Percentiles rank a stretch among this genome's conserved stretches.
These are phyloP conservation scores for Curvularia sp. DNA, from an alignment of 2,329 filamentous ascomycete species.

Conservation along the genomic window DNA sequence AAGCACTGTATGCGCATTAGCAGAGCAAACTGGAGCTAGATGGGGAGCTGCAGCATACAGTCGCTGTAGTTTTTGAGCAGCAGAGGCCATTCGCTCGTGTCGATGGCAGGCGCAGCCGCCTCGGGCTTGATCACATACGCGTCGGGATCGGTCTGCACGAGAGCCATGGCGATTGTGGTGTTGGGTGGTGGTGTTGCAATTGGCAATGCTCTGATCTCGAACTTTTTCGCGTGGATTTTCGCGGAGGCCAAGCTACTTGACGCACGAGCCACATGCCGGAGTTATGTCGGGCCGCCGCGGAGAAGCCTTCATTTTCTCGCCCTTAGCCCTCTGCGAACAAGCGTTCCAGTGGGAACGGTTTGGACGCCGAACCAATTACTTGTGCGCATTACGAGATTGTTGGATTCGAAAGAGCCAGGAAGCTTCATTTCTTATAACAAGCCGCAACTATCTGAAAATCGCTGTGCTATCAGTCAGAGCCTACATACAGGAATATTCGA, in stretches of 20 bases:
- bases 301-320: not conserved
- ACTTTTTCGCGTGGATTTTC: constrained; percentile 33
- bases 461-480: not conserved
- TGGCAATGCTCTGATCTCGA: constrained; percentile 35
- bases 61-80: constrained; percentile 96
- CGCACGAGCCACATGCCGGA: constrained; percentile 10
- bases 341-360: not conserved
- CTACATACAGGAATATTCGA: not conserved
- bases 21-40: constrained; percentile 29
- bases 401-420: not conserved
- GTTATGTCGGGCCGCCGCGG: constrained; percentile 12
- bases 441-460: not conserved
- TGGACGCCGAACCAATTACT: not conserved
- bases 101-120: constrained; percentile 75
- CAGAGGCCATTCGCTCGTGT: constrained; percentile 91
- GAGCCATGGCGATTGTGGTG: constrained; percentile 43
- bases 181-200: constrained; percentile 36
- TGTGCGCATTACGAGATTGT: not conserved
- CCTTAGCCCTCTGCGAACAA: not conserved
- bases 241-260: constrained; percentile 20
- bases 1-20: constrained; percentile 67
- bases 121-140: constrained; percentile 94
- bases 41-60: constrained; percentile 64
- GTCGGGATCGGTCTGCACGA: constrained; percentile 57
- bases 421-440: not conserved